phyloP scores from a whole-genome alignment of 352 stramenopile genomes.

The Phytophthora multivora region DNA sequence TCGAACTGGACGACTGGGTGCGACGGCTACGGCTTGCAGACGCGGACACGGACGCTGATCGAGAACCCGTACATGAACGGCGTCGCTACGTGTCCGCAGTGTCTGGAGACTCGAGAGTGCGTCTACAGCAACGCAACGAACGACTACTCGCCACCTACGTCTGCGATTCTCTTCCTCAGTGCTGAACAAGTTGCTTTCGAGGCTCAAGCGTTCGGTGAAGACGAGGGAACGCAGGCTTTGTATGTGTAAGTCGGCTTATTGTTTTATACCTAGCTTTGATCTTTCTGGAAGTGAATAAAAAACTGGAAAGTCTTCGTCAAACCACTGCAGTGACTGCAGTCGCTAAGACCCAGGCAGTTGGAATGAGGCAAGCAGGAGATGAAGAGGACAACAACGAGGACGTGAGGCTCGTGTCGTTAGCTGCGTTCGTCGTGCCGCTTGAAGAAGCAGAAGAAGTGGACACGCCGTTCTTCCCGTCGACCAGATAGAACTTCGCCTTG shows the following conservation, averaged over 20 bases:
- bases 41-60: constrained; percentile 39
- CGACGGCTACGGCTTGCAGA: constrained; percentile 46
- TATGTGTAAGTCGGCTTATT: not conserved
- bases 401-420: no score
- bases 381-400: no score
- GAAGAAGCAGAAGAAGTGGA: no score
- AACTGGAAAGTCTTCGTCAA: not conserved
- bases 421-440: no score
- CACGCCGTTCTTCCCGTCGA: no score
- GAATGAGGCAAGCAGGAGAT: no score
- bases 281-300: constrained; percentile 4
- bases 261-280: not conserved
- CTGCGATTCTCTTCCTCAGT: constrained; percentile 11
- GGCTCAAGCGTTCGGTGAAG: constrained; percentile 24
- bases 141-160: constrained; percentile 23
- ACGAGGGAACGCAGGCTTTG: not conserved
- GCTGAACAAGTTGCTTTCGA: constrained; percentile 9
- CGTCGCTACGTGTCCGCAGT: constrained; percentile 26
- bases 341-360: no score
- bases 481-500: no score
- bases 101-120: constrained; percentile 32
- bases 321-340: no score
- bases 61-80: constrained; percentile 41
- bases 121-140: constrained; percentile 42
- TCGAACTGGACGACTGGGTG: constrained; percentile 57